Conservation (phyloP, 192 early-diverging fungal species). For the Allomyces macrogynus region DNA sequence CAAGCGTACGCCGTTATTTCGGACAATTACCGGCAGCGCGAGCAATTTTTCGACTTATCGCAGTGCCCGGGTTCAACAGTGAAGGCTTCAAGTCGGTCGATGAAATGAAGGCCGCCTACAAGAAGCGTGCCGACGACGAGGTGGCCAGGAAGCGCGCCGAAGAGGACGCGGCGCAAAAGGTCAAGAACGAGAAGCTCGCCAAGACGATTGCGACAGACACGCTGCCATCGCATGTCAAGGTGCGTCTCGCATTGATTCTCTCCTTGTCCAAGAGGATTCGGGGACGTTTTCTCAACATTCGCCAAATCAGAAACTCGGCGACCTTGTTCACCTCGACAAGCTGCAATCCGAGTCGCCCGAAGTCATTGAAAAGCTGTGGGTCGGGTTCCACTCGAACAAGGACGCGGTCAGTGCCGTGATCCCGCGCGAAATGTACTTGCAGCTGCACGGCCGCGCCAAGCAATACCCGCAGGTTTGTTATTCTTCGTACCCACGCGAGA, state of each 20-base stretch:
- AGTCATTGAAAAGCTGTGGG: constrained; percentile 46
- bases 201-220: not conserved
- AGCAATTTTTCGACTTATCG: not conserved
- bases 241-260: not conserved
- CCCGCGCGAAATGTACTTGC: constrained; percentile 30
- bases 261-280: no score
- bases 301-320: constrained; percentile 11
- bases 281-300: no score
- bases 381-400: constrained; percentile 39
- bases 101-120: constrained; percentile 14
- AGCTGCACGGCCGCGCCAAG: constrained; percentile 26
- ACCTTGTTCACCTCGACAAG: constrained; percentile 30
- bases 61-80: constrained; percentile 7
- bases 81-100: constrained; percentile 24
- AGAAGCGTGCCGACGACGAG: no score
- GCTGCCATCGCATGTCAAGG: constrained; percentile 16
- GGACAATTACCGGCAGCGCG: not conserved
- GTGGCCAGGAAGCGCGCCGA: not conserved
- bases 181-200: constrained; percentile 4
- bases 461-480: constrained; percentile 31
- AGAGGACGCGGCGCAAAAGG: constrained; percentile 10
- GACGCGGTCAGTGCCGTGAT: constrained; percentile 43
- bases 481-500: not conserved
- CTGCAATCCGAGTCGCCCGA: constrained; percentile 17
- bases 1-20: constrained; percentile 17